Base-by-base conservation (phyloP, 2,329 filamentous ascomycete genomes). In the Ascochyta lentis region DNA sequence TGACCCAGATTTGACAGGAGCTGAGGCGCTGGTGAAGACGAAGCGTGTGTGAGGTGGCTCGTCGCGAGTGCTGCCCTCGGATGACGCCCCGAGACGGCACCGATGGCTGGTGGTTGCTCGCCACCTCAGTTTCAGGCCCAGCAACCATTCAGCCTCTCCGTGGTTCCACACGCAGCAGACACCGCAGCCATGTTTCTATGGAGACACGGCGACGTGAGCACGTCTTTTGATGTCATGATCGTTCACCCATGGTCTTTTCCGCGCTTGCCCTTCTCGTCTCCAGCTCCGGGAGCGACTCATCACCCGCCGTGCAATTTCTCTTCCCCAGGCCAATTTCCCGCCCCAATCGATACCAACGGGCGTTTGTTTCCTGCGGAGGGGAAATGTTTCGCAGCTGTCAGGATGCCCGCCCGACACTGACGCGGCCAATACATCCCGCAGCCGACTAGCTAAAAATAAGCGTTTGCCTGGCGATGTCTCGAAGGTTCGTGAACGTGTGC, bases 171-270 rank as follows among this genome's bases (percentile, higher is more conserved):
- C 40, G 29, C 52, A 35, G 37, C 50, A 38, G 27, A 47, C 51
- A 55, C 52, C 12, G 41, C 52, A 56, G 34, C 12, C 53, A 52
- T 52, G 54, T 57, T 57, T 49, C 54, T 57, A 52, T 57, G 48
- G 54, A 57, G 54, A 57, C 49, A 52, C 44, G 54, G 54, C 37
- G 39, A 39, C 43, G 23, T 16, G 48, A 49, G 48, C 54, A 48
- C 44, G 43, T 45, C 48, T 40, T 53, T 57, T 49, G 43, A 52
- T 57, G 54, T 57, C 54, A 52, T 45, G 34, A 52, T 57, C 54
- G 38, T 46, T 39, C 22, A 42, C 24, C 37, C 42, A 19, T 37
- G 16, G 33, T 24, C 38, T 42, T 31, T 50, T 41, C 50, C 47
- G 46, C 41, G 46, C 53, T 38, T 55, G 53, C 53, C 46, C 53